Conservation (phyloP, 768 basidiomycete genomes). For the Dacryopinax primogenitus region DNA sequence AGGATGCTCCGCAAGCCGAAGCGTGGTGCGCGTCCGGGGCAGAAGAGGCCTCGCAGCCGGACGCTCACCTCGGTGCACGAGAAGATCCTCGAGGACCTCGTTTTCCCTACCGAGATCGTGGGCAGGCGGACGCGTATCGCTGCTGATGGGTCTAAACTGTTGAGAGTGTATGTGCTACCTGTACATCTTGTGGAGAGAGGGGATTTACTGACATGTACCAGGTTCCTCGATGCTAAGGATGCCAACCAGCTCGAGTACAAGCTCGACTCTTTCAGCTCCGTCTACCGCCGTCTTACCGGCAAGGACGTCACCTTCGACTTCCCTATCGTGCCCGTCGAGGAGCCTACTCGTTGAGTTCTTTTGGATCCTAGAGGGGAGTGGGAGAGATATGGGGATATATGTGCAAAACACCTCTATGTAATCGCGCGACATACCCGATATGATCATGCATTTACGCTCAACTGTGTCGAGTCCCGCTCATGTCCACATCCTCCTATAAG, state of each 20-base stretch:
- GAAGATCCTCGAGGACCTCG: constrained; percentile 96
- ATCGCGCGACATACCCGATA: constrained; percentile 7
- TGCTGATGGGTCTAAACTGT: constrained; percentile 85
- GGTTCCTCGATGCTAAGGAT: constrained; percentile 96
- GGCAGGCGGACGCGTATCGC: constrained; percentile 94
- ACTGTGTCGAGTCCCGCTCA: not conserved
- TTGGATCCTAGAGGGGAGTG: not conserved
- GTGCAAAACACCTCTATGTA: constrained; percentile 9
- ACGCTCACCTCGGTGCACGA: constrained; percentile 97
- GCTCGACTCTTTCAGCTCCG: constrained; percentile 96
- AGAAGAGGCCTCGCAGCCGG: constrained; percentile 93
- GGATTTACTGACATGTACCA: constrained; percentile 27
- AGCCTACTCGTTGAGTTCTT: not conserved
- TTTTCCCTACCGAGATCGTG: constrained; percentile 97
- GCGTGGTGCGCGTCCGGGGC: constrained; percentile 79
- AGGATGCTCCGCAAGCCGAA: constrained; percentile 96
- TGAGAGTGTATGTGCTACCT: constrained; percentile 76
- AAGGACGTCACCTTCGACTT: constrained; percentile 96
- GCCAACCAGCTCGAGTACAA: constrained; percentile 98
- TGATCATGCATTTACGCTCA: constrained; percentile 9
- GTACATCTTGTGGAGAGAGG: not conserved
- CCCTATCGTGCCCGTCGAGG: constrained; percentile 36
- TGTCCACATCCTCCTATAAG: too few species aligned
- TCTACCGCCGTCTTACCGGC: constrained; percentile 89
- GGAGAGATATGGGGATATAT: not conserved